Base-by-base conservation (phyloP, 352 stramenopile species). In the Phytopythium boreale region DNA sequence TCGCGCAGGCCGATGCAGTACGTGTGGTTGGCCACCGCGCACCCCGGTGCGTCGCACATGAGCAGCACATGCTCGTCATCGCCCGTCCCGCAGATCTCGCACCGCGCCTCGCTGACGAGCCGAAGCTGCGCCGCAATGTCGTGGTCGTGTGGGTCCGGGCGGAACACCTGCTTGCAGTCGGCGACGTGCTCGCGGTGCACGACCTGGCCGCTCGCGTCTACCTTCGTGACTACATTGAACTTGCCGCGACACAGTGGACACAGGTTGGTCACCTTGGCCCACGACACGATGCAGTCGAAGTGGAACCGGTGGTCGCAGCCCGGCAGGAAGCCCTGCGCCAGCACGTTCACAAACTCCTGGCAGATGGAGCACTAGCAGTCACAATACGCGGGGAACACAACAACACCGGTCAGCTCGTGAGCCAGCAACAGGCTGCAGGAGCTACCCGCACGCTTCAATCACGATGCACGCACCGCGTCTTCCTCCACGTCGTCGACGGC, bases 271-370 rank as follows among this genome's bases (percentile, higher is more conserved):
- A 93, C 81, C 57, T 90, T 88, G 39, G 87, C 70, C 87, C 87
- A 95, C 31, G 83, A 71, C 27, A 92, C 56, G 59, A 95, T 93
- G 66, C 87, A 95, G 47, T 93, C 74, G 43, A 85, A 93, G 70
- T 95, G 87, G 74, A 95, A 95, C n/a, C 75, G 77, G 61, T 95
- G 87, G 39, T 88, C 82, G 63, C 87, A 95, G 6, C 37, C 70
- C 0, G 80, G 63, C 4, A 95, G 64, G 44, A 81, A 78, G 3
- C 83, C 87, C 56, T 90, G 84, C 34, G 66, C 71, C 7, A 79
- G 31, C 56, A 76, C 59, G 37, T 77, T 66, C 50, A 95, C 83
- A 14, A 79, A 41, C 53, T 95, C 87, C 44, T 92, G 82, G 61
- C 87, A 95, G 61, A 95, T 93, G 36, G 80, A 93, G 63, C 87